Evolutionary conservation across 2,329 filamentous ascomycete genomes (phyloP), one percentile per base, ranked within the genome.

Genomic region (Esteya vermicola): DNA sequence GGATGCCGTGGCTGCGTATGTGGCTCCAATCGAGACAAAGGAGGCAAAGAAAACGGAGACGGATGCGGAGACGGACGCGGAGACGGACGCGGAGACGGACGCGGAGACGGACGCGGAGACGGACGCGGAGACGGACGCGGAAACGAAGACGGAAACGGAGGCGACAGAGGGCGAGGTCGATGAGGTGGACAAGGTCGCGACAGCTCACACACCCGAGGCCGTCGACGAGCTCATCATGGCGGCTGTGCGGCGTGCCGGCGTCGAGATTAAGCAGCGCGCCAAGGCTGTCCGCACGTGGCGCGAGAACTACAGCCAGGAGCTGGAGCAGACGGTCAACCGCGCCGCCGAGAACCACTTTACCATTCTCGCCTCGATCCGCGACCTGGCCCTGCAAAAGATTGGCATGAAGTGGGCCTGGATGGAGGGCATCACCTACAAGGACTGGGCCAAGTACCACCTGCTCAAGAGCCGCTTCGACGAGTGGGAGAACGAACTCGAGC

Each of bases 371-470:
- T 75, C 76, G 52, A 88, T 91, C 44, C 77, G 84, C 32, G 81
- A 88, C 51, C 68, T 94, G 27, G 85, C 86, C 6, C 69, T 95
- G 26, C 85, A 93, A 55, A 85, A 93, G 56, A 85, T 95, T 40
- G 88, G 88, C 42, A 89, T 93, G 77, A 75, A 74, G 53, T 98
- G 91, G 88, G 86, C 89, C 12, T 93, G 85, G 80, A 91, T 86
- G 63, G 86, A 96, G 43, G 85, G 85, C 25, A 75, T 98, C 45
- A 93, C 89, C 2, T 95, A 98, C 67, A 88, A 93, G 57, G 86
- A 98, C 57, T 98, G 91, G 91, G 76, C 81, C 44, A 91, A 89
- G 57, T 98, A 94, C 54, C 86, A 96, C 57, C 76, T 83, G 44
- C 67, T 98, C 43, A 93, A 84, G 63, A 75, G 72, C 40, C 80